Evolutionary conservation across 2,329 filamentous ascomycete species (phyloP).

Genomic region (Apiospora sp.): DNA sequence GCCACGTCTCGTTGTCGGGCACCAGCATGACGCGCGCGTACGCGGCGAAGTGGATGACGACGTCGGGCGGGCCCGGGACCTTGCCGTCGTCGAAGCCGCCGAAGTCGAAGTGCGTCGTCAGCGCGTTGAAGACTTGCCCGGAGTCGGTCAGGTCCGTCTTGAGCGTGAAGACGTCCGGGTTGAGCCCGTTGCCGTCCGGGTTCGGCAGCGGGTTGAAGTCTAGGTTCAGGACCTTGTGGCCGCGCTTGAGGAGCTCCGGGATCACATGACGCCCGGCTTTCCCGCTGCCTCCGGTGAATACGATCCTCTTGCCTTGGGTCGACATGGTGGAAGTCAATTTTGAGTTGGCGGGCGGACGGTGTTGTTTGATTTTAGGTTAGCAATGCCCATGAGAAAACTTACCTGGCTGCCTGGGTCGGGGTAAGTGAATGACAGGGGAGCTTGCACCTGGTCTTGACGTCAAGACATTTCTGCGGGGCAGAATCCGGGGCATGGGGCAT

Average conservation of each 20-base stretch:
- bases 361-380: neutral
- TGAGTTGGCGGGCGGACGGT: neutral
- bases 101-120: constrained; percentile 56
- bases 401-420: neutral
- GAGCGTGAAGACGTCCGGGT: constrained; percentile 42
- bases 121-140: constrained; percentile 48
- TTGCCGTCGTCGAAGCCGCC: constrained; percentile 39
- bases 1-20: constrained; percentile 66
- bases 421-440: neutral
- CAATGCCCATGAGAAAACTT: neutral
- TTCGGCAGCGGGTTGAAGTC: constrained; percentile 43
- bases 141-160: constrained; percentile 46
- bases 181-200: constrained; percentile 28
- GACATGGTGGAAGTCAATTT: constrained; percentile 2
- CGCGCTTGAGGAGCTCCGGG: constrained; percentile 40
- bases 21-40: constrained; percentile 68
- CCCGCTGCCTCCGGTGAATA: constrained; percentile 47
- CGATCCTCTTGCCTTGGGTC: constrained; percentile 36
- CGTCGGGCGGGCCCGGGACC: constrained; percentile 58
- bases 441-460: neutral
- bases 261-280: constrained; percentile 47
- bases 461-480: constrained; percentile 9
- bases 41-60: constrained; percentile 68
- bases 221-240: constrained; percentile 47
- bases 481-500: neutral